phyloP scores from a whole-genome alignment of 169 alveolate genomes.

The Plasmodium relictum region DNA sequence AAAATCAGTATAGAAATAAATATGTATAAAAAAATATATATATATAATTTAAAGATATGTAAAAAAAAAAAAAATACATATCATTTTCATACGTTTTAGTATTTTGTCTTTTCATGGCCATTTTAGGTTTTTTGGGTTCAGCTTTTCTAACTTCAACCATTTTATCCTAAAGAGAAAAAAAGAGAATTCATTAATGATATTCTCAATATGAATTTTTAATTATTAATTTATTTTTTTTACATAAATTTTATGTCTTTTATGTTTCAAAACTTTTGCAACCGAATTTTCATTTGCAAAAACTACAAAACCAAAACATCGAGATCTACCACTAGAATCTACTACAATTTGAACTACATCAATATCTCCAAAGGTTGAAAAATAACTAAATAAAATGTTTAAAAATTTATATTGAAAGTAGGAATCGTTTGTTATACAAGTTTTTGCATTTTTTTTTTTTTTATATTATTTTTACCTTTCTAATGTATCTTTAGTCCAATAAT shows the following conservation, averaged over 20 bases:
- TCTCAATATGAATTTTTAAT: not conserved
- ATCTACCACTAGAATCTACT: slow-evolving; percentile 60
- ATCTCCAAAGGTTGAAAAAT: slow-evolving; percentile 53
- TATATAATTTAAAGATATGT: not conserved
- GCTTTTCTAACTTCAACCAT: slow-evolving; percentile 74
- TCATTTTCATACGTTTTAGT: slow-evolving; percentile 26
- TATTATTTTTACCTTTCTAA: slow-evolving; percentile 39
- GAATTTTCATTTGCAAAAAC: slow-evolving; percentile 51
- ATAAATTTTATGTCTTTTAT: slow-evolving; percentile 48
- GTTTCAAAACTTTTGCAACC: slow-evolving; percentile 66
- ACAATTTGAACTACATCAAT: slow-evolving; percentile 67
- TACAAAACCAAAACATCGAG: slow-evolving; percentile 72
- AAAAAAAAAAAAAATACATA: slow-evolving; percentile 1
- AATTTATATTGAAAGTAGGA: not conserved
- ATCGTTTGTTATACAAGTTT: not conserved
- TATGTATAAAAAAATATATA: not conserved
- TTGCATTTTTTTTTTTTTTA: slow-evolving; percentile 7
- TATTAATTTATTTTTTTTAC: slow-evolving; percentile 17
- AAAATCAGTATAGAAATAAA: not conserved
- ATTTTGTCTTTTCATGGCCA: slow-evolving; percentile 63
- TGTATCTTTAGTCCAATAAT: slow-evolving; percentile 74
- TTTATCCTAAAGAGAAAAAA: slow-evolving; percentile 28
- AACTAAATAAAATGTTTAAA: slow-evolving; percentile 8
- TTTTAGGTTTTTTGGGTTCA: slow-evolving; percentile 57
- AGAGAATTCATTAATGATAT: not conserved